Evolutionary conservation across 2,329 filamentous ascomycete genomes (phyloP).

Genomic region (Aspergillus glaucus): DNA sequence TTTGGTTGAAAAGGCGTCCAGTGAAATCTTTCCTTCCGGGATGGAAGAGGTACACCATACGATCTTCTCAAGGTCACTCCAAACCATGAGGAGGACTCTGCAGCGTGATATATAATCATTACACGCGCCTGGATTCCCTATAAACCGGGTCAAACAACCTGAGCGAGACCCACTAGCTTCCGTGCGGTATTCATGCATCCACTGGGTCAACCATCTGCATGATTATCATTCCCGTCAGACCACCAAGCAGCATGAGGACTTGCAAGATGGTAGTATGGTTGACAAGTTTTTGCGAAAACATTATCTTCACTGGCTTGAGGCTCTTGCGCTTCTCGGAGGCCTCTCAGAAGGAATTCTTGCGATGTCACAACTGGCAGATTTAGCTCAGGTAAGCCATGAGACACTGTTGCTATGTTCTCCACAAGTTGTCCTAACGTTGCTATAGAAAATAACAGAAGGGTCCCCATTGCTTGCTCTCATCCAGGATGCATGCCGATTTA

Average conservation of each 20-base stretch:
- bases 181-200: constrained; percentile 27
- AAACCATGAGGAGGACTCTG: constrained; percentile 23
- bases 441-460: neutral
- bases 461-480: constrained; percentile 4
- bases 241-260: neutral
- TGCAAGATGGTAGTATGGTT: constrained; percentile 10
- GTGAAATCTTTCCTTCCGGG: constrained; percentile 1
- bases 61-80: constrained; percentile 32
- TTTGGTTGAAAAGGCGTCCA: constrained; percentile 1
- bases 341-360: constrained; percentile 9
- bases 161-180: constrained; percentile 20
- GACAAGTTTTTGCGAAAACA: constrained; percentile 14
- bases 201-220: constrained; percentile 31
- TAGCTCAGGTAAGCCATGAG: constrained; percentile 5
- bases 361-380: constrained; percentile 14
- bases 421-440: neutral
- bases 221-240: constrained; percentile 1
- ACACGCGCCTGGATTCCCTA: constrained; percentile 18
- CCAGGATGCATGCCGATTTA: constrained; percentile 21
- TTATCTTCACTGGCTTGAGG: constrained; percentile 25
- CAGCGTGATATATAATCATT: constrained; percentile 34
- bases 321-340: constrained; percentile 17
- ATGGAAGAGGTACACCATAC: constrained; percentile 17
- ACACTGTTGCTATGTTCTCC: neutral
- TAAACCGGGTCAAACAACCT: constrained; percentile 7